Evolutionary conservation across 176 grass and related monocot species (phyloP).

Genomic region (Musa itinerans): DNA sequence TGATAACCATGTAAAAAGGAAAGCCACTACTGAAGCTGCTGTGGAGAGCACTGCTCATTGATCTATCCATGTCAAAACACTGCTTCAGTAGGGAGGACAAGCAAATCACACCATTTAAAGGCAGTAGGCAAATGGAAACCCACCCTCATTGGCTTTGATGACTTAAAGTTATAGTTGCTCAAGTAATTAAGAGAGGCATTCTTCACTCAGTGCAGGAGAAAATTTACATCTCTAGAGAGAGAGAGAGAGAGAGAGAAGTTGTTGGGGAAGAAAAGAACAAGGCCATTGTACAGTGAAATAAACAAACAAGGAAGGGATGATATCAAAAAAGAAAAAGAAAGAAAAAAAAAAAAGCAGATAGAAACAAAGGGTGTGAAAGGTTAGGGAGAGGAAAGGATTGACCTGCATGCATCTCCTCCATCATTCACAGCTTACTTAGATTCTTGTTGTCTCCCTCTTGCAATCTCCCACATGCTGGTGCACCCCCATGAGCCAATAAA

Average conservation of each 20-base stretch:
- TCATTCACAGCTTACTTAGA: constrained; percentile 82
- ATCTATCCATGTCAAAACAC: neutral
- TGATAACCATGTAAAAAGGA: too few relatives aligned
- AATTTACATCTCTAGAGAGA: neutral
- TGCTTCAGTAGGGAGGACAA: constrained; percentile 2
- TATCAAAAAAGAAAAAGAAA: constrained; percentile 15
- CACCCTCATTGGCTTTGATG: neutral
- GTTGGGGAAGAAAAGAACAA: neutral
- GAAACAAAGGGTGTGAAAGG: constrained; percentile 51
- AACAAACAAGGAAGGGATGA: constrained; percentile 12
- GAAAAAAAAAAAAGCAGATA: constrained; percentile 33
- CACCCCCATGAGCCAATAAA: constrained; percentile 10
- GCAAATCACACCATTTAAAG: neutral
- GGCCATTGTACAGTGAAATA: neutral
- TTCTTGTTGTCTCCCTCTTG: constrained; percentile 92
- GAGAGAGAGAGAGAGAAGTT: constrained; percentile 15
- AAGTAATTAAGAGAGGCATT: too few relatives aligned
- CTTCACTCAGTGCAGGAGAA: neutral
- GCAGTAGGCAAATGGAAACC: constrained; percentile 13
- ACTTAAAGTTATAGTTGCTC: neutral
- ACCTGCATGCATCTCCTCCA: constrained; percentile 72
- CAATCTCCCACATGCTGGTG: constrained; percentile 83
- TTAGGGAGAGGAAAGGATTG: constrained; percentile 65
- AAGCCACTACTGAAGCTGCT: too few relatives aligned
- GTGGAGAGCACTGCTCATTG: too few relatives aligned